Base-by-base conservation (phyloP, 2,329 filamentous ascomycete species). In the Tolypocladium sp. region DNA sequence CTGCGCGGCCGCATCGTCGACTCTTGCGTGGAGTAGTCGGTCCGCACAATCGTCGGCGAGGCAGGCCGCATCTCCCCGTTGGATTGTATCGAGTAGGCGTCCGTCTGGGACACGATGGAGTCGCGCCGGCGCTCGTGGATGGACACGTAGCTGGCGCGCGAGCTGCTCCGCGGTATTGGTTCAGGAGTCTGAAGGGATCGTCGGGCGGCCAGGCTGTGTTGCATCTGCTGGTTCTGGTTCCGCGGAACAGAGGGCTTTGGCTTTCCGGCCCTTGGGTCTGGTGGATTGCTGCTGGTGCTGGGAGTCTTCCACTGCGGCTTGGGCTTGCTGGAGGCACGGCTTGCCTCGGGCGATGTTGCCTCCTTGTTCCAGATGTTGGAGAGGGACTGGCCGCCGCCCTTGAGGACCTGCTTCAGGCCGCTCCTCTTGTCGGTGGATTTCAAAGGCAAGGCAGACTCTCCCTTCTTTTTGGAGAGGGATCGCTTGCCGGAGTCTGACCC, bases 31-130 rank as follows among this genome's bases (percentile, higher is more conserved):
- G 65, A 46, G 15, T 63, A 57, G 2, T 73, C 71, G 7, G 63
- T 65, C 3, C 70, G 61, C 3, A 65, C 61, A 20, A 70, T 60
- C 22, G 62, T 72, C 0, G 80, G 79, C 0, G 83, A 82, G 22
- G 75, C 73, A 0, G 78, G 76, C 13, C 76, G 70, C 8, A 74
- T 69, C 51, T 73, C 74, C 22, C 79, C 76, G 22, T 74, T 67
- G 0, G 80, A 76, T 57, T 79, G 77, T 30, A 83, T 70, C 0
- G 82, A 82, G 60, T 79, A 82, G 0, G 80, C 79, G 58, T 85
- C 82, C 1, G 81, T 81, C 56, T 82, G 75, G 0, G 83, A 85
- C 4, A 83, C 74, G 15, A 83, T 68, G 0, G 83, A 86, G 62
- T 82, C 79, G 27, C 80, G 76, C 4, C 78, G 75, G 33, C 72